Evolutionary conservation across 2,329 filamentous ascomycete species (phyloP).

Genomic region (Trichophyton mentagrophytes): DNA sequence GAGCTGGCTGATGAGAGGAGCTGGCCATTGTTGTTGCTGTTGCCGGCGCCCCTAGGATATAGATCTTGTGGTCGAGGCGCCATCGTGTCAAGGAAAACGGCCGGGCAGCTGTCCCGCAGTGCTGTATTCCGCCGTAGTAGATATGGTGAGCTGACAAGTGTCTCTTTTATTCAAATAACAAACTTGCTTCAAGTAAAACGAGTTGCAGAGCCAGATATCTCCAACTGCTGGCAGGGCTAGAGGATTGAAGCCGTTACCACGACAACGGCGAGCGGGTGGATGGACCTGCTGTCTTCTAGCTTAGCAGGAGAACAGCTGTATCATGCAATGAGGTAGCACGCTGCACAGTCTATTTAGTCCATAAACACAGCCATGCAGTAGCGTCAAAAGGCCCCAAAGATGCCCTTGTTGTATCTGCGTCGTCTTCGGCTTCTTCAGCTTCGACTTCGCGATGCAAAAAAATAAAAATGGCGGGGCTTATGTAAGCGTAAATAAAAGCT

Average conservation of each 20-base stretch:
- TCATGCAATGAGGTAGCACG: background rate
- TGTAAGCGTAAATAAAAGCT: slow-evolving; percentile 7
- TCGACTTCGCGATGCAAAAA: background rate
- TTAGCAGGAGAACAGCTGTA: background rate
- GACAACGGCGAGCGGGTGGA: background rate
- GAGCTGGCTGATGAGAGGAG: background rate
- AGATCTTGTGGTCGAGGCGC: background rate
- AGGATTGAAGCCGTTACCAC: background rate
- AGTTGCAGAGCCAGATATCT: background rate
- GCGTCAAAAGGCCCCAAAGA: background rate
- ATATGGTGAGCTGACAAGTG: background rate
- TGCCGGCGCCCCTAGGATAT: background rate
- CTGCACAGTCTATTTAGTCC: background rate
- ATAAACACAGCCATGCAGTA: background rate
- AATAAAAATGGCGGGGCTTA: slow-evolving; percentile 13
- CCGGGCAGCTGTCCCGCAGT: background rate
- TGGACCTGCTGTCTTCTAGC: background rate
- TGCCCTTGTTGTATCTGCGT: background rate
- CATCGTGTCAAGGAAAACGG: background rate
- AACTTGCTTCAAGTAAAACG: background rate
- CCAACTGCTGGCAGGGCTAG: background rate
- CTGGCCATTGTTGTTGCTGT: background rate
- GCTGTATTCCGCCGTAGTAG: background rate
- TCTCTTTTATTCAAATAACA: background rate
- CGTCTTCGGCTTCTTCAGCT: background rate